Conservation (phyloP, 805 yeast genomes). For the Metschnikowia noctiluminum region DNA sequence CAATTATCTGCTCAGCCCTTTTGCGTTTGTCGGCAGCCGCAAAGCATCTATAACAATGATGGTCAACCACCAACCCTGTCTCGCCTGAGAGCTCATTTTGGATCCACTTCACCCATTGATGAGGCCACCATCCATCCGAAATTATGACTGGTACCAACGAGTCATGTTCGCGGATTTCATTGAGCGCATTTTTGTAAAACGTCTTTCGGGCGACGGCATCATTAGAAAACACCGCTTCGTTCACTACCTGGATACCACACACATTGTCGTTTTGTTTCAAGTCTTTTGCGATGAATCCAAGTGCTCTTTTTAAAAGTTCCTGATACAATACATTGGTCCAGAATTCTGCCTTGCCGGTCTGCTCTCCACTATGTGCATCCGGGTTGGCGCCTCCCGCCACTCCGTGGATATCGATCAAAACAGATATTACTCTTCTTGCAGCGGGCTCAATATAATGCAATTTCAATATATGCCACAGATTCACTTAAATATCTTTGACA, state of each 20-base stretch:
- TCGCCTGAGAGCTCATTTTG: conserved; percentile 35
- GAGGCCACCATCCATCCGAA: conserved; percentile 93
- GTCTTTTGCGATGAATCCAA: conserved; percentile 62
- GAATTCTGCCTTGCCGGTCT: conserved; percentile 54
- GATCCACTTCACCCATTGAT: conserved; percentile 70
- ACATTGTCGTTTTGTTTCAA: conserved; percentile 59
- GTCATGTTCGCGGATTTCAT: conserved; percentile 56
- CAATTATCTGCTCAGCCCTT: conserved; percentile 58
- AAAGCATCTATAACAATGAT: conserved; percentile 84
- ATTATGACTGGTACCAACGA: conserved; percentile 66
- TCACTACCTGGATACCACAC: conserved; percentile 78
- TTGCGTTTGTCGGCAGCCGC: conserved; percentile 67
- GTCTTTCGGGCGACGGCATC: conserved; percentile 47
- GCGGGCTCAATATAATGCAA: conserved; percentile 56
- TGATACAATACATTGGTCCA: conserved; percentile 50
- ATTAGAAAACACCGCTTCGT: conserved; percentile 70
- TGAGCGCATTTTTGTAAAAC: conserved; percentile 65
- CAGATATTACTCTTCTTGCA: conserved; percentile 56
- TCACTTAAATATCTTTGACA: conserved; percentile 52
- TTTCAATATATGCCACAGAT: conserved; percentile 71
- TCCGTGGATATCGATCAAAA: conserved; percentile 82
- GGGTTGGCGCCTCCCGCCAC: conserved; percentile 91
- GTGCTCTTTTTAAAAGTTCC: conserved; percentile 45
- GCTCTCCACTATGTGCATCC: conserved; percentile 78
- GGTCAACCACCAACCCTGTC: conserved; percentile 70